Conservation (phyloP, 441 rosid species). For the Daphne laureola region DNA sequence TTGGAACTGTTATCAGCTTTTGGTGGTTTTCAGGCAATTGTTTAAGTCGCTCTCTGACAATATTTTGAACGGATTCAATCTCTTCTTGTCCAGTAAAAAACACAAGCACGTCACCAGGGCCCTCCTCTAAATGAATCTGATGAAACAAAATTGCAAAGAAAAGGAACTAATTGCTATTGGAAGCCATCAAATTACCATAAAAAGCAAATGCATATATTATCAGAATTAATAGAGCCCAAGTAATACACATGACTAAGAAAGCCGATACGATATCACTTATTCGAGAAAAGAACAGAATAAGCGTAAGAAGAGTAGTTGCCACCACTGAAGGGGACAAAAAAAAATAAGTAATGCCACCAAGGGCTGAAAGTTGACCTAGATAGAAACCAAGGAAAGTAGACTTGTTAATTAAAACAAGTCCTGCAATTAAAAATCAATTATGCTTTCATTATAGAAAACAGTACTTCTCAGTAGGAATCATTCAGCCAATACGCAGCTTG, state of each 20-base stretch:
- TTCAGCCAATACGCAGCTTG: conserved; percentile 3
- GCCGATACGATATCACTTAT: background rate
- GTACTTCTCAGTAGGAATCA: background rate
- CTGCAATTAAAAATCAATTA: background rate
- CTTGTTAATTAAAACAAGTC: background rate
- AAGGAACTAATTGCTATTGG: background rate
- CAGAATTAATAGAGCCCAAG: background rate
- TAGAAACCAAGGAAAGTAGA: conserved; percentile 1
- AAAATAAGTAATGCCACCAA: background rate
- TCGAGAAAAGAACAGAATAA: no score
- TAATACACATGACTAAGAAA: background rate
- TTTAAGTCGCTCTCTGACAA: conserved; percentile 53
- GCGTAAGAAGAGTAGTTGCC: no score
- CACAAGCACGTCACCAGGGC: conserved; percentile 81
- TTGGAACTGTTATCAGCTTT: conserved; percentile 52
- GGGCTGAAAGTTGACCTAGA: background rate
- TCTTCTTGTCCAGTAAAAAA: conserved; percentile 97
- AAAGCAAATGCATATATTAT: background rate
- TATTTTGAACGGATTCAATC: conserved; percentile 73
- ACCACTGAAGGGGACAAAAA: background rate
- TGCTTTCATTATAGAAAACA: conserved; percentile 1
- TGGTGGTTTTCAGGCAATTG: conserved; percentile 56
- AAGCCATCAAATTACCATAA: conserved; percentile 10
- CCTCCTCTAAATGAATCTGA: conserved; percentile 79
- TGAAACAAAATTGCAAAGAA: conserved; percentile 9